Evolutionary conservation across 441 rosid genomes (phyloP), one percentile per base, ranked within the genome.

Genomic region (Aquilaria agallochum): DNA sequence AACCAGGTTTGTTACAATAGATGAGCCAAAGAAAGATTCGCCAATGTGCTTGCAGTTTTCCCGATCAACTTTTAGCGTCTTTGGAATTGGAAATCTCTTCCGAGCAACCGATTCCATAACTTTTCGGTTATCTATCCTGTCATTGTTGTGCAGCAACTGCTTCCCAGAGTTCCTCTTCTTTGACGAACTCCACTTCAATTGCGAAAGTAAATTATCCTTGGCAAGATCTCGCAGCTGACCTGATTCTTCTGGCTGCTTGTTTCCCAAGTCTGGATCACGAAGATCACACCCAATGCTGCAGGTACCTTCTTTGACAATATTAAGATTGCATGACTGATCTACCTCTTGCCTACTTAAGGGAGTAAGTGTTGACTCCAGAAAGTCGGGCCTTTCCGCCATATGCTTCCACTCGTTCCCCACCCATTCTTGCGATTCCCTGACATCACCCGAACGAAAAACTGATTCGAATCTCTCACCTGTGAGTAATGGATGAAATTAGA

Each of bases 381-480:
- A 34, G 67, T 86, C 94, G 31, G 79, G 73, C 68, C 80, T 73
- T 44, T 76, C 65, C 53, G 58, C 61, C 12, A 85, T 45, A 44
- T 56, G 59, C 45, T 64, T 66, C 96, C 96, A 91, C 53, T 71
- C 60, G 75, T 82, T 81, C 40, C 80, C 88, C 65, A 74, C 4
- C 95, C 92, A 91, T 69, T 91, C 97, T 63, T 57, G 76, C 53
- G 96, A 89, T 40, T 45, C 80, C 71, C 96, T 83, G 62, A 91
- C 56, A 58, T 81, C 77, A 59, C 59, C 66, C 9, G 47, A 46
- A 53, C 70, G 60, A 72, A 85, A 79, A 60, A 77, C 50, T 9
- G 79, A 74, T 56, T 80, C 76, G 64, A 56, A 74, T 71, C 80
- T 88, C 70, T 86, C 97, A 47, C 88, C 96, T 88, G 76, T 62